Conservation (phyloP, 345 rosid species). For the Passiflora organensis region DNA sequence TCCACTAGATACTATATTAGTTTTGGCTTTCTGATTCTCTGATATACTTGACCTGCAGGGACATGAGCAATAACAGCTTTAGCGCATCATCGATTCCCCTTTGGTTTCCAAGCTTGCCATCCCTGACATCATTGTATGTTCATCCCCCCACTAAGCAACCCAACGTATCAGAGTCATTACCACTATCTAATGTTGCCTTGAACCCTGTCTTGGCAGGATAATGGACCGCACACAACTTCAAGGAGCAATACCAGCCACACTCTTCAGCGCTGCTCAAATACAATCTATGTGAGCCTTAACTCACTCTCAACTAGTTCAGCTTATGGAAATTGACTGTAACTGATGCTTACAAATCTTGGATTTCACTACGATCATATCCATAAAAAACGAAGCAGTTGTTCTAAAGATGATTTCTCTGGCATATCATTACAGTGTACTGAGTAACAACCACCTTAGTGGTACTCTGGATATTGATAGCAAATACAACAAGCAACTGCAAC, state of each 20-base stretch:
- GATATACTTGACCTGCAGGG: slow-evolving; percentile 4
- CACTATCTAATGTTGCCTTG: background rate
- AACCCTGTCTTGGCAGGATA: background rate
- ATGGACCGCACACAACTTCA: slow-evolving; percentile 4
- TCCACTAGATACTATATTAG: too few species aligned
- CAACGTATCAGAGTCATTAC: background rate
- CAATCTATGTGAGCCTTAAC: background rate
- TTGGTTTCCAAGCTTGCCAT: slow-evolving; percentile 5
- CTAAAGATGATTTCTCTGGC: background rate
- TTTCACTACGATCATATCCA: too few species aligned
- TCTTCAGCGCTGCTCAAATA: background rate
- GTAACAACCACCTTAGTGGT: slow-evolving; percentile 5
- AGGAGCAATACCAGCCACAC: background rate
- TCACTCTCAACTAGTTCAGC: background rate
- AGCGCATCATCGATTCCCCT: background rate
- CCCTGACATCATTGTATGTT: slow-evolving; percentile 5
- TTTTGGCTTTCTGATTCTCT: background rate
- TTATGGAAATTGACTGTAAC: background rate
- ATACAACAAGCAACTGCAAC: background rate
- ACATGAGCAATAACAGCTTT: slow-evolving; percentile 10
- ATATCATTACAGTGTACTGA: background rate
- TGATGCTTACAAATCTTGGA: background rate
- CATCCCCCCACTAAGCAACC: background rate
- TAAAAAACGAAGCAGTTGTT: background rate
- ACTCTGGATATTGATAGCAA: background rate